Percentiles rank a stretch among this genome's conserved stretches.
phyloP scores from a whole-genome alignment of 2,329 filamentous ascomycete species.

The Aspergillus fijiensis region DNA sequence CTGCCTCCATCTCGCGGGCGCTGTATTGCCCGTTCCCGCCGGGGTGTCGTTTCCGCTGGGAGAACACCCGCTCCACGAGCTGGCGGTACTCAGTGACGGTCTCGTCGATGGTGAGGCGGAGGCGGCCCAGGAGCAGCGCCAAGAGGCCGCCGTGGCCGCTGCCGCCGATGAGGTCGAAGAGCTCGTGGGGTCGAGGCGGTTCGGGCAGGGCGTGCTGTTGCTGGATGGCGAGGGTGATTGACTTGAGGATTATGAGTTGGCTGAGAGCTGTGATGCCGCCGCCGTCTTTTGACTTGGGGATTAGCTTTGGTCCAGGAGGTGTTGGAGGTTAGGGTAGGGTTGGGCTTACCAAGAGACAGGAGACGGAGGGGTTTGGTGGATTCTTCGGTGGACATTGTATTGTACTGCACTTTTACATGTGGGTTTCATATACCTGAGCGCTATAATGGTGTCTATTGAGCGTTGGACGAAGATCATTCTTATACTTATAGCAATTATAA shows the following conservation, averaged over 20 bases:
- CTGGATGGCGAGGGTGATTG: not conserved
- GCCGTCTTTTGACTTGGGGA: constrained; percentile 26
- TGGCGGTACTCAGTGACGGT: constrained; percentile 32
- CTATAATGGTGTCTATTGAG: not conserved
- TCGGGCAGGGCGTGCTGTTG: not conserved
- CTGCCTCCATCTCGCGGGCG: constrained; percentile 1
- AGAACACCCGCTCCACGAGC: constrained; percentile 28
- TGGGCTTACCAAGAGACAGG: not conserved
- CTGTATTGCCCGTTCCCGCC: not conserved
- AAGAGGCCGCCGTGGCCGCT: constrained; percentile 32
- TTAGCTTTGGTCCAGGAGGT: too few species aligned
- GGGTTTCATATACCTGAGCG: too few species aligned
- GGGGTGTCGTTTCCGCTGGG: constrained; percentile 13
- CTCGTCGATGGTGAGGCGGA: constrained; percentile 37
- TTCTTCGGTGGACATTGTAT: not conserved
- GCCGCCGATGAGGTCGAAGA: constrained; percentile 12
- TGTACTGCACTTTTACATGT: not conserved
- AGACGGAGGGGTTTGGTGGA: not conserved
- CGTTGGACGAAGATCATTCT: not conserved
- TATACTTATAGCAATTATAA: not conserved
- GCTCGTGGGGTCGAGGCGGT: not conserved
- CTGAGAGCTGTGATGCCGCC: constrained; percentile 15
- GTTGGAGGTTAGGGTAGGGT: not conserved
- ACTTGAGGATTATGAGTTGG: not conserved
- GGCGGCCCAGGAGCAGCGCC: constrained; percentile 40